Conservation (phyloP, 192 early-diverging fungal species). For the Phycomyces blakesleeanus region DNA sequence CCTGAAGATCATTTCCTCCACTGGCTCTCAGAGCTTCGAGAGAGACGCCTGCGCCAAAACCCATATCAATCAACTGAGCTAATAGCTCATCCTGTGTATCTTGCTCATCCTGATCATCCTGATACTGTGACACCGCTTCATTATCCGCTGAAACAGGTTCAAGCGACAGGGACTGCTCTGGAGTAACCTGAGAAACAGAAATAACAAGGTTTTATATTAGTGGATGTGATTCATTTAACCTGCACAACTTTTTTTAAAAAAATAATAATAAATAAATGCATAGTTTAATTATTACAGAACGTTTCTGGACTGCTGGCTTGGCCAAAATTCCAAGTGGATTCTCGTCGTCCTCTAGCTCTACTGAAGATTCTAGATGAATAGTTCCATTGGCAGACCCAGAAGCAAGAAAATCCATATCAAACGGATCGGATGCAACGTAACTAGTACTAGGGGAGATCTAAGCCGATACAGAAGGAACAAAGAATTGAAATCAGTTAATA, state of each 20-base stretch:
- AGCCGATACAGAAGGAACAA: no score
- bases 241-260: no score
- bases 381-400: not conserved
- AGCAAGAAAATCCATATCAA: conserved; percentile 25
- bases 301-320: conserved; percentile 3
- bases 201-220: no score
- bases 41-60: conserved; percentile 67
- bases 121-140: no score
- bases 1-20: conserved; percentile 55
- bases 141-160: not conserved
- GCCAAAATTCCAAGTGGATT: conserved; percentile 35
- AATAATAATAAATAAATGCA: not conserved
- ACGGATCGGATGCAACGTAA: conserved; percentile 13
- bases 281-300: not conserved
- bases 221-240: not conserved
- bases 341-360: conserved; percentile 10
- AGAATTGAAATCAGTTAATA: no score
- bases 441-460: not conserved
- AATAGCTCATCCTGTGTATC: conserved; percentile 44
- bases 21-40: conserved; percentile 66
- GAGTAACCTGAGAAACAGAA: not conserved
- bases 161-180: not conserved
- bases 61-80: conserved; percentile 76
- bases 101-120: no score
- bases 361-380: not conserved